Evolutionary conservation across 257 asterid species (phyloP).

Genomic region (Misopates orontium): DNA sequence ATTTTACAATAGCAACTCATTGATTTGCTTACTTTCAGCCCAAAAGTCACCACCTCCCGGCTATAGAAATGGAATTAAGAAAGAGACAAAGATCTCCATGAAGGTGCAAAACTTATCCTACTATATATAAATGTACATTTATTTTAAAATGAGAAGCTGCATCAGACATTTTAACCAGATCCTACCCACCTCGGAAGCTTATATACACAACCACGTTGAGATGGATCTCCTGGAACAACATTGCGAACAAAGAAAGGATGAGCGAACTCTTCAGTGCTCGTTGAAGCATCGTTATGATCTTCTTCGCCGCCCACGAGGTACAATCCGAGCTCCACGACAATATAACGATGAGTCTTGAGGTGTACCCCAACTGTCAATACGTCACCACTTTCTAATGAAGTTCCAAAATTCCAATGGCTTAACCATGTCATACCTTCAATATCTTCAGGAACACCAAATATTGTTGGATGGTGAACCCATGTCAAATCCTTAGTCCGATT

Average conservation of each 20-base stretch:
- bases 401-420: conserved; percentile 28
- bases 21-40: too few species aligned
- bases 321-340: conserved; percentile 17
- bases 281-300: not conserved
- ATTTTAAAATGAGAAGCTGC: not conserved
- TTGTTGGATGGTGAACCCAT: conserved; percentile 23
- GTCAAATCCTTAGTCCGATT: conserved; percentile 9
- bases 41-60: too few species aligned
- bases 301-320: not conserved
- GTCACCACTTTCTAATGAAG: conserved; percentile 17
- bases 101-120: too few species aligned
- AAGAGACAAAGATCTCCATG: too few species aligned
- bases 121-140: too few species aligned
- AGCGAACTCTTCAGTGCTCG: not conserved
- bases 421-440: conserved; percentile 31
- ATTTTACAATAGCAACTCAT: too few species aligned
- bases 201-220: conserved; percentile 3
- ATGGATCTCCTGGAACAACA: conserved; percentile 3
- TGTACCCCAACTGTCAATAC: conserved; percentile 8
- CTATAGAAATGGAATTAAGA: too few species aligned
- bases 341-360: not conserved
- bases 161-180: not conserved
- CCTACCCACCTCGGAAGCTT: not conserved
- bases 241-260: conserved; percentile 1
- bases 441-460: conserved; percentile 22